A percentile compares a stretch with the other conserved stretches of the same genome.
Conservation (phyloP, 2,329 filamentous ascomycete genomes). For the Aspergillus sp. region DNA sequence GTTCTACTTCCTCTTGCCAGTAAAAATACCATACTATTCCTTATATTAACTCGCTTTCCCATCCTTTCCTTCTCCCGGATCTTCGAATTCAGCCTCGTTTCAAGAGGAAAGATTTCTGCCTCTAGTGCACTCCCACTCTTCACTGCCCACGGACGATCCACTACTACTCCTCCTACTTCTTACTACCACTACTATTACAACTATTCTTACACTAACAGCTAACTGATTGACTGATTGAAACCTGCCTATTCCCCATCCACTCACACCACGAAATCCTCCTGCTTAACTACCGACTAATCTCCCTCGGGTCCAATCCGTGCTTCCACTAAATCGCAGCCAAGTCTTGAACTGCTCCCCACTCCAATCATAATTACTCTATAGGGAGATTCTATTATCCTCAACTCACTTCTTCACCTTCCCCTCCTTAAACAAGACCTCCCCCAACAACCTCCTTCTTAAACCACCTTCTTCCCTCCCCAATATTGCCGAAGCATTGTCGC, state of each 20-base stretch:
- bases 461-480: neutral
- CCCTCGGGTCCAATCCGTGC: neutral
- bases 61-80: neutral
- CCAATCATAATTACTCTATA: constrained; percentile 6
- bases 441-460: neutral
- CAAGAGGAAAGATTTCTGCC: too few relatives aligned
- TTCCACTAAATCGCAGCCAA: constrained; percentile 17
- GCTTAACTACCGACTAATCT: neutral
- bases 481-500: neutral
- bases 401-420: neutral
- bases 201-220: too few relatives aligned
- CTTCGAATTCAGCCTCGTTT: neutral
- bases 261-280: neutral
- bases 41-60: neutral
- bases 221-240: neutral
- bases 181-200: too few relatives aligned
- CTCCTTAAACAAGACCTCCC: neutral
- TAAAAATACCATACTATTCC: too few relatives aligned
- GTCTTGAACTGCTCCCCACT: constrained; percentile 11
- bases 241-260: neutral
- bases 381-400: constrained; percentile 9
- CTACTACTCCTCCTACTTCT: too few relatives aligned
- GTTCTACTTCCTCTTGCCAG: too few relatives aligned
- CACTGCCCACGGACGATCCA: too few relatives aligned
- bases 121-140: too few relatives aligned